Conservation (phyloP, 192 early-diverging fungal species). For the Phycomyces blakesleeanus region DNA sequence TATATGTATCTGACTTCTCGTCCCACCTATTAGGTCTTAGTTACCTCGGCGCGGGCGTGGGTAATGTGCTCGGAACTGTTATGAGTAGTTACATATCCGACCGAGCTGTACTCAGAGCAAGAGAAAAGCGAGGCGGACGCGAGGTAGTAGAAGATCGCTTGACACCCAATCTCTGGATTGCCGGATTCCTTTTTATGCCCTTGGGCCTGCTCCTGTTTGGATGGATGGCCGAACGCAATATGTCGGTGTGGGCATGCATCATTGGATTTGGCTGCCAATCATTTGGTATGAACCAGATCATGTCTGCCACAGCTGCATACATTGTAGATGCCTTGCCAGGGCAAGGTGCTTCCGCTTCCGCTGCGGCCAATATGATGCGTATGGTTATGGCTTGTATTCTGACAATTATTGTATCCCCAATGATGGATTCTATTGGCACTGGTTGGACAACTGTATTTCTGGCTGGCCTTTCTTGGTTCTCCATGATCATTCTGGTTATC, state of each 20-base stretch:
- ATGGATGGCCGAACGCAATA: conserved; percentile 32
- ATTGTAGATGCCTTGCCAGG: conserved; percentile 45
- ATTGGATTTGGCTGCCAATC: conserved; percentile 45
- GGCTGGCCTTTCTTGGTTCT: conserved; percentile 28
- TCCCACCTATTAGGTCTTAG: conserved; percentile 24
- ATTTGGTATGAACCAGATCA: conserved; percentile 48
- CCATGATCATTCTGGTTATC: conserved; percentile 32
- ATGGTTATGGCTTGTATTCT: conserved; percentile 42
- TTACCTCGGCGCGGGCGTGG: conserved; percentile 40
- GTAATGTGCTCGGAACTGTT: conserved; percentile 40
- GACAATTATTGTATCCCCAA: conserved; percentile 36
- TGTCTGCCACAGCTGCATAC: conserved; percentile 38
- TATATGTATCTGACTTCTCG: background rate
- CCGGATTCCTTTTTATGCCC: conserved; percentile 40
- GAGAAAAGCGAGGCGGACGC: conserved; percentile 31
- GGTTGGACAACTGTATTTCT: conserved; percentile 37
- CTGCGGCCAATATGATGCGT: conserved; percentile 42
- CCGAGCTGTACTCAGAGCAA: conserved; percentile 30
- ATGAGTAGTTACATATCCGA: conserved; percentile 41
- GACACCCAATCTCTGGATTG: conserved; percentile 38
- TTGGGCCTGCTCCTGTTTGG: conserved; percentile 44
- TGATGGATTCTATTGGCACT: conserved; percentile 38
- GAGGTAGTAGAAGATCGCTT: conserved; percentile 41
- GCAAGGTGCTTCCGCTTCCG: conserved; percentile 42
- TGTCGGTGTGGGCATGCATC: conserved; percentile 38